Evolutionary conservation across 176 grass and related monocot genomes (phyloP), one percentile per base, ranked within the genome.

Genomic region (Alloteropsis semialata): DNA sequence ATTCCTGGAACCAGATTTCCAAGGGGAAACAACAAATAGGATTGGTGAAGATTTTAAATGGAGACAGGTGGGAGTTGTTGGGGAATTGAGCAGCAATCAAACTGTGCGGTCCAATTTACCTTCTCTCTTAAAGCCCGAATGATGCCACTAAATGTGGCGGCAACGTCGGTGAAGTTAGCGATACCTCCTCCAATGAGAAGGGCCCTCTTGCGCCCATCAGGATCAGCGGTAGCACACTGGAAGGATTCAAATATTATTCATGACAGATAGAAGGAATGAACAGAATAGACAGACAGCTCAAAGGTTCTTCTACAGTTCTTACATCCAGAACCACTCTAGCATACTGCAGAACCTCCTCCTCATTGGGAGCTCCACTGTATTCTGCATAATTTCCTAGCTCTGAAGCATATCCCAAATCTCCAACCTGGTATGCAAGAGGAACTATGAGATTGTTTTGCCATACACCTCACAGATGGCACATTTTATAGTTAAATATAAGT

Each of bases 381-480:
- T 98, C 96, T 0, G 96, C 96, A 73, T 98, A 98, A 74, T 95
- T 98, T 37, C 96, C 96, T 65, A 98, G 92, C 73, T 98, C 96
- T 36, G 88, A 89, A 57, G 96, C 96, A 93, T 93, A 93, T 69
- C 96, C 96, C 75, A 98, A 76, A 76, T 98, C 96, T 34, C 96
- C 96, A 63, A 98, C 96, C 96, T 97, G 56, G 82, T 30, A 89
- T 68, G 64, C 48, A 64, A 73, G 57, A 67, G n/a, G n/a, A 56
- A 80, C 29, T 25, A 57, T 67, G 34, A 43, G 12, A 43, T 24
- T 36, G 12, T 36, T 84, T 50, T 24, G 17, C 30, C 11, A 56
- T 76, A 22, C 13, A 44, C 25, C 72, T 65, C 59, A 67, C 19
- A 65, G 2, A 84, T 76, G 27, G 36, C 34, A 34, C 10, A 29